Conservation (phyloP, 1,284 basidiomycete species). For the Stygiomarasmius scandens region DNA sequence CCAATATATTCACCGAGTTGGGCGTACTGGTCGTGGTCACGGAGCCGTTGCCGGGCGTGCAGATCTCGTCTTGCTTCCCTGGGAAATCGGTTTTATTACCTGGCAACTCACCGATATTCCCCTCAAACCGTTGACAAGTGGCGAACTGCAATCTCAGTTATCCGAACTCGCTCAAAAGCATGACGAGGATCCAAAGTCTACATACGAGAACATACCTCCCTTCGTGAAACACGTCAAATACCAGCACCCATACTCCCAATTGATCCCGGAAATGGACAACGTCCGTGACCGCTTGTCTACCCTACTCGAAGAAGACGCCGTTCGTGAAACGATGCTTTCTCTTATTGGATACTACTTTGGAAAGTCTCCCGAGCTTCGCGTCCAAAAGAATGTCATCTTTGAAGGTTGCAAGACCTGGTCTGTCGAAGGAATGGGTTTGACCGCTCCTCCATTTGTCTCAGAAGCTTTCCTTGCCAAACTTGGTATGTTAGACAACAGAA, state of each 20-base stretch:
- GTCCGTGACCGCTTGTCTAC: conserved; percentile 38
- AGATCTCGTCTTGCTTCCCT: conserved; percentile 86
- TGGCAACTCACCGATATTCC: conserved; percentile 73
- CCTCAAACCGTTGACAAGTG: conserved; percentile 60
- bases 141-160: conserved; percentile 56
- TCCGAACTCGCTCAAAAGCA: conserved; percentile 49
- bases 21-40: conserved; percentile 82
- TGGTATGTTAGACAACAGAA: conserved; percentile 26
- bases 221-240: conserved; percentile 1
- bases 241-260: conserved; percentile 16
- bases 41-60: conserved; percentile 71
- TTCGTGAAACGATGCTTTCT: conserved; percentile 71
- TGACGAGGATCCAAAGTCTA: conserved; percentile 38
- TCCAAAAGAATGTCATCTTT: conserved; percentile 50
- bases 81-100: conserved; percentile 77
- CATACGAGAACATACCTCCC: conserved; percentile 21
- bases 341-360: conserved; percentile 79
- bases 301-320: conserved; percentile 54
- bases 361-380: conserved; percentile 54
- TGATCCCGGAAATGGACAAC: conserved; percentile 30
- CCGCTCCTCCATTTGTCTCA: conserved; percentile 52
- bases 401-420: conserved; percentile 74
- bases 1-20: conserved; percentile 91
- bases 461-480: conserved; percentile 45
- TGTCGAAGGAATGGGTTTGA: conserved; percentile 51